Conservation (phyloP, 805 yeast genomes). For the Candida awuae region DNA sequence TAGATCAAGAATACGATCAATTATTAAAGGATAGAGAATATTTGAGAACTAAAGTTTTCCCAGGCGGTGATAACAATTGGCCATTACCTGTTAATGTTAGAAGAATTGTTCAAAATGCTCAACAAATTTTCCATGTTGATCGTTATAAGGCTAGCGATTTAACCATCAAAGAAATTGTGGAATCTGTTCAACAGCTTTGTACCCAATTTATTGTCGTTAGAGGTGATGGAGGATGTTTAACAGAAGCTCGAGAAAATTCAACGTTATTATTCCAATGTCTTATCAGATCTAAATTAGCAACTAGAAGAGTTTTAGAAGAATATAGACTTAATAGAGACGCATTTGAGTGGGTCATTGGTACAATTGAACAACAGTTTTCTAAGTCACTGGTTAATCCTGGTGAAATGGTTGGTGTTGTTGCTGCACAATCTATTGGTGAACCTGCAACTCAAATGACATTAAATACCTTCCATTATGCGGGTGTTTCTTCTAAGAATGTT, state of each 20-base stretch:
- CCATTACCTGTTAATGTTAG: constrained; percentile 96
- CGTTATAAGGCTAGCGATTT: constrained; percentile 85
- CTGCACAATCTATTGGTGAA: constrained; percentile 97
- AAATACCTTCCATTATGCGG: constrained; percentile 94
- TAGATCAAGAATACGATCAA: constrained; percentile 82
- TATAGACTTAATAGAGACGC: constrained; percentile 77
- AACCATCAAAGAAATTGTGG: constrained; percentile 72
- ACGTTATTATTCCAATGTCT: constrained; percentile 84
- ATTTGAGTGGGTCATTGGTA: constrained; percentile 94
- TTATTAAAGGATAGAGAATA: constrained; percentile 67
- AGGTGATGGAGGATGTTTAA: constrained; percentile 63
- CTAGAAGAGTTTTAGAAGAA: constrained; percentile 88
- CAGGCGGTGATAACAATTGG: constrained; percentile 94
- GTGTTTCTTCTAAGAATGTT: constrained; percentile 98
- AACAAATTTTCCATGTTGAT: constrained; percentile 92
- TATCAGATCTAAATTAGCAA: constrained; percentile 83
- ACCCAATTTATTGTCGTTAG: constrained; percentile 67
- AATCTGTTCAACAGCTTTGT: constrained; percentile 62
- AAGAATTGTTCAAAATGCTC: constrained; percentile 94
- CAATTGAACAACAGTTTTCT: constrained; percentile 87
- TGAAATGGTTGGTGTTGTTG: constrained; percentile 97
- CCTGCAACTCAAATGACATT: constrained; percentile 98
- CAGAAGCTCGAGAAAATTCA: constrained; percentile 90
- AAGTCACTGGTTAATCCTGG: constrained; percentile 91
- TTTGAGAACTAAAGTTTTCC: constrained; percentile 72